Base-by-base conservation (phyloP, 164 flowering plant genomes). In the Hamamelis virginiana region DNA sequence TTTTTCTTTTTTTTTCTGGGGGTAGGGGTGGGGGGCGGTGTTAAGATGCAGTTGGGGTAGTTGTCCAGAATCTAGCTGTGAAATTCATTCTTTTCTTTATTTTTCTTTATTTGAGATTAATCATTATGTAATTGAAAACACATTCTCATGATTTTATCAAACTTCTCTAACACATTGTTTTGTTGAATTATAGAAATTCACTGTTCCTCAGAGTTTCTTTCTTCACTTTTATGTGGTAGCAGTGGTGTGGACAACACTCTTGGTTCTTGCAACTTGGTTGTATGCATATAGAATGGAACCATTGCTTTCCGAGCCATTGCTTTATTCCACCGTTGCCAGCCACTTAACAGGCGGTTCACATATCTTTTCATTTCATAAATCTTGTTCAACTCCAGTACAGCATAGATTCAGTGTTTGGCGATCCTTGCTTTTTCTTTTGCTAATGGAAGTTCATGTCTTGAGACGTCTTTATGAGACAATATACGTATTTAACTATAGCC, bases 381-480 rank as follows among this genome's bases (percentile, higher is more conserved):
- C 83, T 52, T 77, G 53, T 27, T 68, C 83, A 59, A 63, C 78
- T 57, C 62, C 77, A 14, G 1, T 52, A 15, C 67, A 80, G 62
- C 70, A 81, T 9, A 70, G 77, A 64, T 74, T 78, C 64, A 56
- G 55, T 69, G 80, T 85, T 27, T 91, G 97, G 97, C 68, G 46
- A 59, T 76, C 87, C 28, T 88, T 91, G 14, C 78, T 92, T 80
- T 75, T 90, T 71, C 95, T 91, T 71, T 46, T 91, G 51, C 69
- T 95, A 72, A 95, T 93, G 99, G 99, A 95, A 77, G 60, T 76
- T 77, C 99, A 95, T 77, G 96, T 86, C n/a, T 16, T 84, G 73
- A 78, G 96, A 75, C 97, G 98, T 72, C 86, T 93, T 48, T 84
- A 76, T 59, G 98, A 96, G 86, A 77, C 91, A 8, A 45, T 89